These are phyloP conservation scores for Cladophialophora yegresii DNA, from an alignment of 2,329 filamentous ascomycete genomes.

Conservation along the genomic window DNA sequence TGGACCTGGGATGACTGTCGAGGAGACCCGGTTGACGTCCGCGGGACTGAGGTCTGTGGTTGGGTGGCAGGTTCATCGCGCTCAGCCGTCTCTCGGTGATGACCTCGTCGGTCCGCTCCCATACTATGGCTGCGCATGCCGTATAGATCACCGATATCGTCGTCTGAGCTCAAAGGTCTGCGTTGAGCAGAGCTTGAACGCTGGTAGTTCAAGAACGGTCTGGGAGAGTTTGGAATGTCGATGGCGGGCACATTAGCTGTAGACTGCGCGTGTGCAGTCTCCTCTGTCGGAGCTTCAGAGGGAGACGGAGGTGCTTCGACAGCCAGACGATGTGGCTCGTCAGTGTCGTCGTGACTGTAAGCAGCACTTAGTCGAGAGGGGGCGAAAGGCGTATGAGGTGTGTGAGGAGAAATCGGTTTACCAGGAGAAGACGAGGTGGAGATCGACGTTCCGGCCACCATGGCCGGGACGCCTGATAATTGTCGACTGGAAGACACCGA, in stretches of 20 bases:
- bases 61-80: constrained; percentile 12
- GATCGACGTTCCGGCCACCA: constrained; percentile 66
- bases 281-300: constrained; percentile 43
- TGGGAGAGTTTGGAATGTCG: constrained; percentile 53
- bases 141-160: constrained; percentile 50
- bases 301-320: constrained; percentile 38
- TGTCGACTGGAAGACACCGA: constrained; percentile 77
- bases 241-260: constrained; percentile 49
- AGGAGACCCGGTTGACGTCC: constrained; percentile 15
- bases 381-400: constrained; percentile 88
- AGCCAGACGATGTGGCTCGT: constrained; percentile 39
- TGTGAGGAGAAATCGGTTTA: constrained; percentile 86
- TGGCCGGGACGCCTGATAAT: constrained; percentile 63
- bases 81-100: constrained; percentile 20
- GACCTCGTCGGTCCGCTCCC: constrained; percentile 39
- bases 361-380: constrained; percentile 89
- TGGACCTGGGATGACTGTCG: constrained; percentile 22
- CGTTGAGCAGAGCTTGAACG: constrained; percentile 51
- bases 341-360: constrained; percentile 53
- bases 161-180: constrained; percentile 39
- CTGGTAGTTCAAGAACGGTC: constrained; percentile 46
- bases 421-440: constrained; percentile 87
- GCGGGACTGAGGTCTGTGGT: not conserved
- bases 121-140: constrained; percentile 52
- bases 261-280: constrained; percentile 40